These are phyloP conservation scores for Hirsutella minnesotensis DNA, from an alignment of 2,329 filamentous ascomycete genomes.

Conservation along the genomic window DNA sequence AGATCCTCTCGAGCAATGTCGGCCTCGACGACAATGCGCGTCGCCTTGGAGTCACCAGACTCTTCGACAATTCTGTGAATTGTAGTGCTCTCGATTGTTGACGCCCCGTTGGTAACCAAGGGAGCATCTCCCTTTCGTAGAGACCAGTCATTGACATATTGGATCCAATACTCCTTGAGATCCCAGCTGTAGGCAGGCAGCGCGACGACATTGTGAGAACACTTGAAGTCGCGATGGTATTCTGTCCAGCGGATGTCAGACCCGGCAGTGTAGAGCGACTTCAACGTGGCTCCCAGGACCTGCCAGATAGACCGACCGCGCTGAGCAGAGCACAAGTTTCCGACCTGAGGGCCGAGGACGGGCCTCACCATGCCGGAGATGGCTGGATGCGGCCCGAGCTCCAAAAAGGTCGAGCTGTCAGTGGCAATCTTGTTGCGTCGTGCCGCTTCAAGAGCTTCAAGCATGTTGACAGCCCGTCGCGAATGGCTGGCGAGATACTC, in stretches of 20 bases:
- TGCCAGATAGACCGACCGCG: constrained; percentile 37
- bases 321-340: constrained; percentile 24
- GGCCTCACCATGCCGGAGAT: constrained; percentile 2
- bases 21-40: constrained; percentile 50
- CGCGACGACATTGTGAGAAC: constrained; percentile 35
- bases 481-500: constrained; percentile 1
- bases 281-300: background rate
- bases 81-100: constrained; percentile 35
- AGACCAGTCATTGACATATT: constrained; percentile 42
- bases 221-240: constrained; percentile 40
- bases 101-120: background rate
- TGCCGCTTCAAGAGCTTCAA: background rate
- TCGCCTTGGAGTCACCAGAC: constrained; percentile 11
- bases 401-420: background rate
- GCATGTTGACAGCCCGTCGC: constrained; percentile 1
- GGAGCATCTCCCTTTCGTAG: constrained; percentile 40
- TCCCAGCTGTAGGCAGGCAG: constrained; percentile 61
- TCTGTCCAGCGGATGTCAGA: constrained; percentile 52
- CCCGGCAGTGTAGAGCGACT: background rate
- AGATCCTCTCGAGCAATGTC: constrained; percentile 54
- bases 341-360: background rate
- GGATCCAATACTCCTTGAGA: constrained; percentile 55
- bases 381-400: constrained; percentile 2
- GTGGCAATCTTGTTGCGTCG: background rate
- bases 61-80: constrained; percentile 8